phyloP scores from a whole-genome alignment of 2,329 filamentous ascomycete genomes.

The Penicillium sp. region DNA sequence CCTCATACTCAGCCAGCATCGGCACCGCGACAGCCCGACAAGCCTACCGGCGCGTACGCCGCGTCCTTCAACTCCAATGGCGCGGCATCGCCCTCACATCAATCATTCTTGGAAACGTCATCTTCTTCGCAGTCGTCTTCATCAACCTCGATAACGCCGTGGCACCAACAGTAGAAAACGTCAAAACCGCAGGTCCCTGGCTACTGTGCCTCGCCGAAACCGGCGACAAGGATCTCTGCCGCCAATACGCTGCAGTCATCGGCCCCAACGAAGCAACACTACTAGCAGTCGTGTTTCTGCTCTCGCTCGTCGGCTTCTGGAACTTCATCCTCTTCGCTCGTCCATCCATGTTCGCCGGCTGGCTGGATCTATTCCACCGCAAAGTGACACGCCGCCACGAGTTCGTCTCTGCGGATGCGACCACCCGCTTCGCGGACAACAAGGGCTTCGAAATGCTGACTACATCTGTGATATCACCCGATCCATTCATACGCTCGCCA shows the following conservation, averaged over 20 bases:
- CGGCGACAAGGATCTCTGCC: constrained; percentile 66
- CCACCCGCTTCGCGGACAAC: constrained; percentile 60
- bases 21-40: constrained; percentile 79
- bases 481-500: constrained; percentile 25
- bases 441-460: constrained; percentile 78
- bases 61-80: constrained; percentile 91
- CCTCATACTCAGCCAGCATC: constrained; percentile 72
- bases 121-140: constrained; percentile 91
- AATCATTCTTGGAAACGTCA: constrained; percentile 84
- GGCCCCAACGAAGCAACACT: constrained; percentile 75
- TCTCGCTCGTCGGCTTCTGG: constrained; percentile 85
- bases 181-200: constrained; percentile 63
- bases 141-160: constrained; percentile 79
- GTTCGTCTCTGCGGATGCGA: constrained; percentile 85
- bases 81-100: constrained; percentile 85
- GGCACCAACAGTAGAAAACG: constrained; percentile 53
- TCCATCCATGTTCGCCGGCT: constrained; percentile 80
- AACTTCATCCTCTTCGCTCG: constrained; percentile 77
- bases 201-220: constrained; percentile 64
- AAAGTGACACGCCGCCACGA: constrained; percentile 57
- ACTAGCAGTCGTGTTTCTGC: constrained; percentile 74
- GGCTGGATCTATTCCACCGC: constrained; percentile 64
- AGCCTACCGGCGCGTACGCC: constrained; percentile 79
- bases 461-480: constrained; percentile 34
- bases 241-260: constrained; percentile 57